Conservation (phyloP, 2,329 filamentous ascomycete species). For the Penicillium brevicompactum region DNA sequence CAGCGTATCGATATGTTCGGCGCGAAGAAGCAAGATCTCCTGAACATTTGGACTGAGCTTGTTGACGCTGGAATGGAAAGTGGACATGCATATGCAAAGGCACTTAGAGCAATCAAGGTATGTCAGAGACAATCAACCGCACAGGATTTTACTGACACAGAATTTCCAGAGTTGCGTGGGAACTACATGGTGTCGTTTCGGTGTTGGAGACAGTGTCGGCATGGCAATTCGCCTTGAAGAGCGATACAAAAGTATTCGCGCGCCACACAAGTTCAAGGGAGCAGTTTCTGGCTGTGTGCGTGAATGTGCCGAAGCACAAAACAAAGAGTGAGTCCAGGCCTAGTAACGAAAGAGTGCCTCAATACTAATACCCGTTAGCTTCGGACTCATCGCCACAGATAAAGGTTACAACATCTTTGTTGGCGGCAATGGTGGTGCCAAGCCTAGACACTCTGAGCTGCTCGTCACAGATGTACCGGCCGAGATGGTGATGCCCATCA, state of each 20-base stretch:
- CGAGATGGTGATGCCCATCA: slow-evolving; percentile 76
- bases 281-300: slow-evolving; percentile 89
- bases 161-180: slow-evolving; percentile 74
- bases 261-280: slow-evolving; percentile 87
- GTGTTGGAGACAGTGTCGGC: slow-evolving; percentile 85
- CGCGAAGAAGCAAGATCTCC: slow-evolving; percentile 81
- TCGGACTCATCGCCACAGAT: slow-evolving; percentile 87
- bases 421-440: slow-evolving; percentile 84
- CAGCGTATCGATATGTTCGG: slow-evolving; percentile 94
- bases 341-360: background rate
- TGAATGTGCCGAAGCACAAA: slow-evolving; percentile 89
- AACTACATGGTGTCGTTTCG: slow-evolving; percentile 87
- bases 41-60: slow-evolving; percentile 78
- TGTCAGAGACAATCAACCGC: background rate
- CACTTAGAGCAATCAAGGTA: slow-evolving; percentile 78
- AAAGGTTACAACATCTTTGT: slow-evolving; percentile 95
- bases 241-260: slow-evolving; percentile 87
- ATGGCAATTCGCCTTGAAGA: slow-evolving; percentile 88
- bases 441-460: slow-evolving; percentile 78
- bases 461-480: slow-evolving; percentile 84
- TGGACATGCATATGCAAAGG: slow-evolving; percentile 89
- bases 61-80: slow-evolving; percentile 86
- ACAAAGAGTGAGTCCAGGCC: slow-evolving; percentile 69
- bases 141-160: slow-evolving; percentile 1
- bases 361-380: slow-evolving; percentile 51